Base-by-base conservation (phyloP, 495 filamentous ascomycete species). In the Talaromyces adpressus region DNA sequence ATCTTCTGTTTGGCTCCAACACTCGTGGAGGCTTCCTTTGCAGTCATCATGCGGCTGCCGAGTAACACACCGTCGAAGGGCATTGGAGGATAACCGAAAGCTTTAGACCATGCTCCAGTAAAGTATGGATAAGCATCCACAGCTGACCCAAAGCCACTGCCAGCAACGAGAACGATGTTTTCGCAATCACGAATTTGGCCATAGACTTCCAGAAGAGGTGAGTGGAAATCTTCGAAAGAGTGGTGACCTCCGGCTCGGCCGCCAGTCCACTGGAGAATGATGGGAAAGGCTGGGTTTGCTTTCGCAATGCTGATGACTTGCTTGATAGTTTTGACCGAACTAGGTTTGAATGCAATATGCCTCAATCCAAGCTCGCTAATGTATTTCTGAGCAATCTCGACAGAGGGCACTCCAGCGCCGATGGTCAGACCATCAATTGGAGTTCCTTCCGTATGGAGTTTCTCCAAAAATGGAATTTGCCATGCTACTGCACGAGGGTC, bases 251-350 rank as follows among this genome's bases (percentile, higher is more conserved):
- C 80, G 18, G 75, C 80, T 61, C 80, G 71, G 2, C 80, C 80
- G 51, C 80, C 80, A 16, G 80, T 82, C 80, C 80, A 82, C 64
- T 82, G 80, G 49, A 82, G 59, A 22, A 80, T 73, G 41, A 82
- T 70, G 7, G 79, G 78, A 65, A 81, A 80, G 27, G 67, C 66
- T 9, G 78, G 76, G 61, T 81, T 71, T 9, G 71, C 70, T 59
- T 74, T 73, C 39, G 80, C 78, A 57, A 82, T 77, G 27, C 74
- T 70, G 54, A 81, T 69, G 4, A 82, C 80, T 27, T 78, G 71
- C 57, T 73, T 69, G 57, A 82, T 82, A 2, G 77, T 69, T 29
- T 73, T 62, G 2, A 73, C 64, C 9, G 78, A 81, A 1, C 77
- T 77, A 4, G 80, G 80, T 66, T 82, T 82, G 71, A 82, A 81